Evolutionary conservation across 768 basidiomycete species (phyloP), one percentile per base, ranked within the genome.

Genomic region (Lactifluus volemus): DNA sequence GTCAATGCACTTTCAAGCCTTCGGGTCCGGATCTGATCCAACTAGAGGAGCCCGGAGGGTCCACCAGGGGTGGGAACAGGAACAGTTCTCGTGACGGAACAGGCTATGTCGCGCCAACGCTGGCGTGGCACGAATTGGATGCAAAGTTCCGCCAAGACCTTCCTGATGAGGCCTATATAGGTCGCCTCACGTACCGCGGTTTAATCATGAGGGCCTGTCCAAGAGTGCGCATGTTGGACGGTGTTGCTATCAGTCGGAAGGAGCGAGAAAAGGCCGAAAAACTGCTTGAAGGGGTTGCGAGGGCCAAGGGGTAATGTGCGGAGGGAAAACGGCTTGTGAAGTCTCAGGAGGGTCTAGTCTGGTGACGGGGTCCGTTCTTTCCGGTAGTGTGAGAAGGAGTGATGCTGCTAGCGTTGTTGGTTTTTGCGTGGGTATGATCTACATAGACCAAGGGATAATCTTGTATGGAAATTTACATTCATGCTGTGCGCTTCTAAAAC

Each of bases 141-240:
- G 75, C 77, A 15, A 86, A 87, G 69, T 98, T 95, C 79, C 84
- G 95, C 19, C 85, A 88, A 70, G 86, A 89, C 65, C 79, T 99
- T 52, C 95, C 96, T 52, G 90, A 98, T 74, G 86, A 82, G 53
- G 82, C 81, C 71, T 98, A 98, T 71, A 82, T 89, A 51, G 89
- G 89, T 25, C 84, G 96, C 44, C 78, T 95, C 36, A 89, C 84
- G 49, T 98, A 98, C 74, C 86, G 96, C 49, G 93, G 93, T 44
- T 77, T 94, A 58, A 77, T 96, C 50, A 92, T 95, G 89, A 75
- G 83, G 29, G 84, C 81, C 36, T 92, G 89, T 70, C 70, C 75
- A 32, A 72, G 77, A 38, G 74, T 98, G 66, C 76, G 79, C 68
- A 73, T 85, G 77, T 73, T 99, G 69, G 96, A 99, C 75, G 96